phyloP scores from a whole-genome alignment of 2,329 filamentous ascomycete genomes.

The Dryadomyces quercivorus region DNA sequence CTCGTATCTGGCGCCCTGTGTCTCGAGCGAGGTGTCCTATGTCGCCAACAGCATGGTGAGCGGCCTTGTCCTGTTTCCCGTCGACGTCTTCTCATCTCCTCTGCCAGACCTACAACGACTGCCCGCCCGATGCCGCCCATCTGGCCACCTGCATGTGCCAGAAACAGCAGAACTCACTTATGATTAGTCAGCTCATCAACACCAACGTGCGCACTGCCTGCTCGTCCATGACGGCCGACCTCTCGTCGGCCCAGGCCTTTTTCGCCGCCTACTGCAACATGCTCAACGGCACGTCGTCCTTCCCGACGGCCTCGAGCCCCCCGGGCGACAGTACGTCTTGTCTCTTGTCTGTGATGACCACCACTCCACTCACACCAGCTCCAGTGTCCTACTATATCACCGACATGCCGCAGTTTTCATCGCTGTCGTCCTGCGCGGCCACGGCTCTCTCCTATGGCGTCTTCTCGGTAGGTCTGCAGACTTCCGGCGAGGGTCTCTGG shows the following conservation, averaged over 20 bases:
- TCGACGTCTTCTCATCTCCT: too few relatives aligned
- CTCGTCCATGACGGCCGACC: slow-evolving; percentile 31
- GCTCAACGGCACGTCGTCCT: slow-evolving; percentile 33
- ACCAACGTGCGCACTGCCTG: slow-evolving; percentile 30
- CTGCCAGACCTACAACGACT: slow-evolving; percentile 14
- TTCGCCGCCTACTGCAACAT: slow-evolving; percentile 40
- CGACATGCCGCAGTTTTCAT: slow-evolving; percentile 32
- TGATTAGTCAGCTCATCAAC: slow-evolving; percentile 30
- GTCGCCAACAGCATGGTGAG: slow-evolving; percentile 23
- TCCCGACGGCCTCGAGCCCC: slow-evolving; percentile 31
- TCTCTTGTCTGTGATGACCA: not conserved
- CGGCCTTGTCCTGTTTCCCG: not conserved
- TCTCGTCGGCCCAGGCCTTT: slow-evolving; percentile 35
- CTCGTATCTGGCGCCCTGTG: slow-evolving; percentile 30
- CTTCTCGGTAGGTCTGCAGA: slow-evolving; percentile 21
- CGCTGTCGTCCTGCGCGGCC: slow-evolving; percentile 32
- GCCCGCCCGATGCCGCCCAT: slow-evolving; percentile 16
- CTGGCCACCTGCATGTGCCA: slow-evolving; percentile 39
- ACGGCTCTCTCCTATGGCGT: slow-evolving; percentile 30
- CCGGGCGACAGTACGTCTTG: slow-evolving; percentile 39
- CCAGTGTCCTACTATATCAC: slow-evolving; percentile 43
- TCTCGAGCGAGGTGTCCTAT: slow-evolving; percentile 23
- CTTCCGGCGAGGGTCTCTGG: not conserved
- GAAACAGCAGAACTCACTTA: slow-evolving; percentile 34
- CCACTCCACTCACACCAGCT: not conserved